Evolutionary conservation across 176 grass and related monocot genomes (phyloP).

Genomic region (Aegilops speltoides): DNA sequence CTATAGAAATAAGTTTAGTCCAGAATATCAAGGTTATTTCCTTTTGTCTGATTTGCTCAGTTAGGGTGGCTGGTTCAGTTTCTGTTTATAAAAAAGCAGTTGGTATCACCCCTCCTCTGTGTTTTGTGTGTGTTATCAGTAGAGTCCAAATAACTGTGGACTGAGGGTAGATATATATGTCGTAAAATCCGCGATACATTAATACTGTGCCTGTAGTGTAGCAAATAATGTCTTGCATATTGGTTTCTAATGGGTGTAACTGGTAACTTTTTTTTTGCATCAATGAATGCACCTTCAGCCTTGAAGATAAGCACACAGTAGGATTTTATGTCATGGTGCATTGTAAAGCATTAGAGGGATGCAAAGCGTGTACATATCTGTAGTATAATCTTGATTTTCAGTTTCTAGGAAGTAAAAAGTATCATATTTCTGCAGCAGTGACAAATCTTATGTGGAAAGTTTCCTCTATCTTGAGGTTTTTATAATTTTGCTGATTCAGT

Average conservation of each 20-base stretch:
- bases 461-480: conserved; percentile 25
- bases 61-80: not conserved
- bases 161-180: not conserved
- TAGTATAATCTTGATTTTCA: not conserved
- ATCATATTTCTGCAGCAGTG: not conserved
- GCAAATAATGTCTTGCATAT: not conserved
- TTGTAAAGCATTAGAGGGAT: not conserved
- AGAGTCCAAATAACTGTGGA: not conserved
- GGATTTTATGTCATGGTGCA: not conserved
- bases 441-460: not conserved
- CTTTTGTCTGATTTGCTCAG: not conserved
- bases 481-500: conserved; percentile 9
- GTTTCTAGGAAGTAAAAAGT: not conserved
- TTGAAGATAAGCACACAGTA: not conserved
- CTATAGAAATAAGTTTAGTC: not conserved
- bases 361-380: not conserved
- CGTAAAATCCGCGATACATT: too few relatives aligned
- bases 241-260: not conserved
- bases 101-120: not conserved
- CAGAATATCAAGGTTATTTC: not conserved
- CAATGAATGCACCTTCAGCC: not conserved
- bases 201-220: conserved; percentile 1
- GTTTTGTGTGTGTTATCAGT: not conserved
- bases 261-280: not conserved
- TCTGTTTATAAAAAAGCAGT: not conserved